Conservation (phyloP, 352 stramenopile genomes). For the Globisporangium carolinianum region DNA sequence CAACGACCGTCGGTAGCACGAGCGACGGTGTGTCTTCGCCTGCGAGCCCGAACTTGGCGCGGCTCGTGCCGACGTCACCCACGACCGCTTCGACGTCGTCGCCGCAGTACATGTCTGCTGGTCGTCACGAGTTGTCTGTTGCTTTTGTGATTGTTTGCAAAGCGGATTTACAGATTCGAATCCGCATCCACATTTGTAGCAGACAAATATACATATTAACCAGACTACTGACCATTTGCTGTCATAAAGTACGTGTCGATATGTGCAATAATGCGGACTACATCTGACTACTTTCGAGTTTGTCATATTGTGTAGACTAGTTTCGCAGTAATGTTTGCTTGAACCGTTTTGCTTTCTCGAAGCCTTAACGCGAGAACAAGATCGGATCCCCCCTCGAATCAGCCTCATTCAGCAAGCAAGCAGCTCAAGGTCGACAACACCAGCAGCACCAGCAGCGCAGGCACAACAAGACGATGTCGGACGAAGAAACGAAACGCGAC, state of each 20-base stretch:
- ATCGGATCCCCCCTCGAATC: neutral
- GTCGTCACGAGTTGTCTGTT: neutral
- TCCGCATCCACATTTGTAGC: neutral
- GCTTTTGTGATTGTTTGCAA: neutral
- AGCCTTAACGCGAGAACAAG: neutral
- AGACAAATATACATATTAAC: too few relatives aligned
- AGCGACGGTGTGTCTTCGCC: constrained; percentile 92
- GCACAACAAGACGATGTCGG: constrained; percentile 21
- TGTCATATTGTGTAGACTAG: too few relatives aligned
- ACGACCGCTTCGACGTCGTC: constrained; percentile 95
- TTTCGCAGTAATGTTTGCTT: too few relatives aligned
- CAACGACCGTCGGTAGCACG: constrained; percentile 75
- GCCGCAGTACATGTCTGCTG: constrained; percentile 89
- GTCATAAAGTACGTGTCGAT: too few relatives aligned
- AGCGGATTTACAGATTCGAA: neutral
- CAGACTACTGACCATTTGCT: too few relatives aligned
- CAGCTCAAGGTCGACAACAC: constrained; percentile 1
- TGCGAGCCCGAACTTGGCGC: constrained; percentile 92
- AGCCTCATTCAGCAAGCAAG: neutral
- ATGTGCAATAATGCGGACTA: too few relatives aligned
- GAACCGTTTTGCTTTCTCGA: constrained; percentile 5
- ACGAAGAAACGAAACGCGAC: constrained; percentile 62
- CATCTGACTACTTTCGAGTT: too few relatives aligned
- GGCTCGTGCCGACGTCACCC: constrained; percentile 88
- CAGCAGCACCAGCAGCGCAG: too few relatives aligned